Evolutionary conservation across 305 asterid species (phyloP).

Genomic region (Solanum hybrid): DNA sequence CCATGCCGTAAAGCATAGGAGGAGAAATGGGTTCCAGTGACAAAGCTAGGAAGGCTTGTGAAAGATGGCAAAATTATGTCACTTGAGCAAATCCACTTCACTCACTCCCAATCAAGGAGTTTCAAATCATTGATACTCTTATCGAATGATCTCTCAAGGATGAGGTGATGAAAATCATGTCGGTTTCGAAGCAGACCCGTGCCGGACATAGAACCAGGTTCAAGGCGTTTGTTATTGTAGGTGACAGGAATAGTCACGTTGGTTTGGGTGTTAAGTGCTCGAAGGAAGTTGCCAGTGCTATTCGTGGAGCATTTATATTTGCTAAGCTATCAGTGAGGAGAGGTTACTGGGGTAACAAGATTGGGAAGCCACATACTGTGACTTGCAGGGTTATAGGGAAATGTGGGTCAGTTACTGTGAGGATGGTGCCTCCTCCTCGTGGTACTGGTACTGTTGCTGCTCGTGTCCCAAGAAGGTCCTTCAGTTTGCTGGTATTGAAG

Average conservation of each 20-base stretch:
- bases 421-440: constrained; percentile 9
- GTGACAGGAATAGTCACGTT: constrained; percentile 28
- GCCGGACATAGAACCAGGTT: constrained; percentile 26
- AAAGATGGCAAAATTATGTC: constrained; percentile 15
- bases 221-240: constrained; percentile 28
- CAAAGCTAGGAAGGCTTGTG: constrained; percentile 26
- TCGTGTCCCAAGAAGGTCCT: constrained; percentile 29
- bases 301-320: constrained; percentile 20
- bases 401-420: constrained; percentile 13
- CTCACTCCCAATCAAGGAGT: constrained; percentile 27
- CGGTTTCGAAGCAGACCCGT: constrained; percentile 24
- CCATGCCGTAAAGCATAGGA: constrained; percentile 16
- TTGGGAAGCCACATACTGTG: constrained; percentile 23
- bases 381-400: constrained; percentile 29
- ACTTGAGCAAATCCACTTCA: constrained; percentile 24
- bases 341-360: constrained; percentile 29
- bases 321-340: constrained; percentile 29
- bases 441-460: constrained; percentile 9
- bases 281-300: constrained; percentile 28
- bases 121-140: constrained; percentile 20
- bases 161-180: constrained; percentile 29
- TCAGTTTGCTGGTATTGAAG: constrained; percentile 32
- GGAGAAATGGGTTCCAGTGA: constrained; percentile 28
- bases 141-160: constrained; percentile 21
- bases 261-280: constrained; percentile 30